These are phyloP conservation scores for Bacidia gigantensis DNA, from an alignment of 495 filamentous ascomycete species.

Conservation along the genomic window DNA sequence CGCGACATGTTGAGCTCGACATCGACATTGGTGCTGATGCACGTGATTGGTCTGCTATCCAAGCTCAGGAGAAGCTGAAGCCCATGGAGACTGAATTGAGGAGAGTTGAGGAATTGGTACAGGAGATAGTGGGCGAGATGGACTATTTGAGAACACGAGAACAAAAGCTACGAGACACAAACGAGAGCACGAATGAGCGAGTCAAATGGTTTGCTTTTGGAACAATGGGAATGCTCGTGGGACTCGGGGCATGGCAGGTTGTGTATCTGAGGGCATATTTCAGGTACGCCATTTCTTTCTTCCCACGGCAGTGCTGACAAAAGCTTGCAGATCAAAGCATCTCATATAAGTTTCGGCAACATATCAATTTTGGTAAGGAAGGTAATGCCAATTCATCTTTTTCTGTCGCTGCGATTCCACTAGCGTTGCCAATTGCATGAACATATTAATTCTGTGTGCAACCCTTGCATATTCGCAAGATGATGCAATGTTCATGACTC, in stretches of 20 bases:
- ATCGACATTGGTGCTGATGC: slow-evolving; percentile 98
- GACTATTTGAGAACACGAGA: slow-evolving; percentile 82
- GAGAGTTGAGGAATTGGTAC: slow-evolving; percentile 76
- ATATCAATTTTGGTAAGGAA: not conserved
- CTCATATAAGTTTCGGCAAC: slow-evolving; percentile 43
- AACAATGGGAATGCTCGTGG: slow-evolving; percentile 87
- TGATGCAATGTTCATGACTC: too few relatives aligned
- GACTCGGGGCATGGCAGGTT: slow-evolving; percentile 90
- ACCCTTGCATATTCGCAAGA: too few relatives aligned
- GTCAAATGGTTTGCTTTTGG: slow-evolving; percentile 97
- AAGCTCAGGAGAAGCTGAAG: slow-evolving; percentile 94
- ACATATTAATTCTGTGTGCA: too few relatives aligned
- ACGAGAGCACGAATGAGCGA: slow-evolving; percentile 97
- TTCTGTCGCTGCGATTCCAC: too few relatives aligned
- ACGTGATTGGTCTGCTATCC: slow-evolving; percentile 94
- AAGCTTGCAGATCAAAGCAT: slow-evolving; percentile 58
- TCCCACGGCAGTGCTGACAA: not conserved
- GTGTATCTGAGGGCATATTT: slow-evolving; percentile 97
- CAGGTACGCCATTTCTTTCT: slow-evolving; percentile 36
- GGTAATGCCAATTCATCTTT: too few relatives aligned
- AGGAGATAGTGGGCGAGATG: slow-evolving; percentile 74
- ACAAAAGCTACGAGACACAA: slow-evolving; percentile 94
- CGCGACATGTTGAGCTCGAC: slow-evolving; percentile 80
- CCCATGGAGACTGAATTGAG: slow-evolving; percentile 91
- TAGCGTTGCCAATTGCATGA: too few relatives aligned